Conservation (phyloP, 2,329 filamentous ascomycete genomes). For the Epichloe gansuensis region DNA sequence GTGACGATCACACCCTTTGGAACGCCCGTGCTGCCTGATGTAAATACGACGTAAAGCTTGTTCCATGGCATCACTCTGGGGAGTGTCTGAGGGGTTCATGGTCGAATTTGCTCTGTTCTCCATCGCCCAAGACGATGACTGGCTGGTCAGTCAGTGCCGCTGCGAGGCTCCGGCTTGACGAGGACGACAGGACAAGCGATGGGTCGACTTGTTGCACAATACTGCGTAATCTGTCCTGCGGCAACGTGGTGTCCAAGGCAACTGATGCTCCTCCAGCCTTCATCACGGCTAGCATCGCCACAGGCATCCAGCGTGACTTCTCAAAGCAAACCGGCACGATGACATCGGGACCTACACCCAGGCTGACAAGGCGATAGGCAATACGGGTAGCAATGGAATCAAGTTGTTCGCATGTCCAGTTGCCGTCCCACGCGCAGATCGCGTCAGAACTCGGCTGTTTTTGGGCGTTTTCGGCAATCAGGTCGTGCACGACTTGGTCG, state of each 20-base stretch:
- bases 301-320: constrained; percentile 13
- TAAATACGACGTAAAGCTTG: constrained; percentile 7
- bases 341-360: constrained; percentile 10
- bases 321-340: constrained; percentile 12
- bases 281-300: constrained; percentile 15
- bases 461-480: constrained; percentile 8
- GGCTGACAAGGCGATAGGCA: constrained; percentile 4
- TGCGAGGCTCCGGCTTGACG: background rate
- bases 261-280: constrained; percentile 18
- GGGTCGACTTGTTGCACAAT: constrained; percentile 6
- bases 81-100: background rate
- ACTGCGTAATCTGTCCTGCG: constrained; percentile 8
- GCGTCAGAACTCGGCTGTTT: constrained; percentile 9
- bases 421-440: constrained; percentile 15
- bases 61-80: background rate
- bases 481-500: constrained; percentile 11
- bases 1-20: constrained; percentile 12
- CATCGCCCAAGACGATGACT: background rate
- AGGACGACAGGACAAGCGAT: background rate
- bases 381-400: constrained; percentile 6
- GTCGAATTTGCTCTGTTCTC: background rate
- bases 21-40: constrained; percentile 8
- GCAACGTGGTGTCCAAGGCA: constrained; percentile 14
- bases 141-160: background rate
- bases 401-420: constrained; percentile 13